phyloP scores from a whole-genome alignment of 2,329 filamentous ascomycete species.

The Clarireedia paspali region DNA sequence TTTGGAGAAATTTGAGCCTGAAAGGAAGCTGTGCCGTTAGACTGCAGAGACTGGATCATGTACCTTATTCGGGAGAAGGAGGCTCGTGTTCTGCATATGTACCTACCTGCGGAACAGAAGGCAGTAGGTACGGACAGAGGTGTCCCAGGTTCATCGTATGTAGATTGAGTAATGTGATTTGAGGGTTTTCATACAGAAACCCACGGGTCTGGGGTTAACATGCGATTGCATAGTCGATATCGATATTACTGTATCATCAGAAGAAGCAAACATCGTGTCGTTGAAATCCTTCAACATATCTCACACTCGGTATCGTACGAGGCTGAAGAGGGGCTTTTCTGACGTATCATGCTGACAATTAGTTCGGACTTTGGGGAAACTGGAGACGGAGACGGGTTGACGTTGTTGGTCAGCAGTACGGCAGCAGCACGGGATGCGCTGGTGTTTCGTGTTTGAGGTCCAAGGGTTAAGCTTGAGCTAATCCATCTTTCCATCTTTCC shows the following conservation, averaged over 20 bases:
- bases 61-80: background rate
- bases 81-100: conserved; percentile 2
- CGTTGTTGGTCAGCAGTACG: background rate
- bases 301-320: background rate
- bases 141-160: no score
- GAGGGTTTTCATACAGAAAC: no score
- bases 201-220: no score
- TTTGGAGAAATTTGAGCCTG: background rate
- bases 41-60: background rate
- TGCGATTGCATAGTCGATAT: no score
- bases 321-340: background rate
- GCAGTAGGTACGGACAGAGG: no score
- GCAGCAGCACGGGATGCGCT: background rate
- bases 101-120: no score
- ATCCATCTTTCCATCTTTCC: background rate
- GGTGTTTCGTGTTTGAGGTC: conserved; percentile 1
- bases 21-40: background rate
- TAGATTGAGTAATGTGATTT: no score
- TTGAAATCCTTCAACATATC: background rate
- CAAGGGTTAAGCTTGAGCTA: background rate
- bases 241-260: no score
- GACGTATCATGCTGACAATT: background rate
- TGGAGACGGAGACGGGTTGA: background rate
- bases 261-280: background rate
- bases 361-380: background rate